Percentiles rank a stretch among this genome's conserved stretches.
Conservation (phyloP, 2,329 filamentous ascomycete species). For the Bipolaris oryzae region DNA sequence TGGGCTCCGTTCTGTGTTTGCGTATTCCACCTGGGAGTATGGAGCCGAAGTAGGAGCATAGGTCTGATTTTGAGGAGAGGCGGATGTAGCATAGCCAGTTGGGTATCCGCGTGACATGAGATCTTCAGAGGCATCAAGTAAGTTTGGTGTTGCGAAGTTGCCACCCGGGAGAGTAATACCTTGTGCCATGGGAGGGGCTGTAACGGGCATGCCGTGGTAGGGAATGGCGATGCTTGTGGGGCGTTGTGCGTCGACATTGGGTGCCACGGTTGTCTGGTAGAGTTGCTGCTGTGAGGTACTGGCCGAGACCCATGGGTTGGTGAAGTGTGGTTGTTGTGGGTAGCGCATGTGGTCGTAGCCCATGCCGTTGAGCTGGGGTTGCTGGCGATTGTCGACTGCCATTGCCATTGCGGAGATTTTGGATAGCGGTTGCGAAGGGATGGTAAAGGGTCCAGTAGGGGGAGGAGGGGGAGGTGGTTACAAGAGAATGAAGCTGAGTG, state of each 20-base stretch:
- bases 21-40: slow-evolving; percentile 80
- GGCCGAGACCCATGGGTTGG: slow-evolving; percentile 81
- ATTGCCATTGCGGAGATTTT: slow-evolving; percentile 73
- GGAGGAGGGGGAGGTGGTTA: slow-evolving; percentile 1
- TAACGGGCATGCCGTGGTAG: slow-evolving; percentile 75
- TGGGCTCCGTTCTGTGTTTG: slow-evolving; percentile 58
- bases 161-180: slow-evolving; percentile 69
- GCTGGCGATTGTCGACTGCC: slow-evolving; percentile 89
- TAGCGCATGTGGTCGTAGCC: slow-evolving; percentile 83
- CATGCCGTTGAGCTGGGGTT: slow-evolving; percentile 67
- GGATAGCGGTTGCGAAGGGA: slow-evolving; percentile 8
- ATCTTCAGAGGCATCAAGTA: slow-evolving; percentile 77
- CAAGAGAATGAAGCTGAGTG: slow-evolving; percentile 35
- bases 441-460: slow-evolving; percentile 12
- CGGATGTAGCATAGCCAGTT: slow-evolving; percentile 71
- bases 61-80: slow-evolving; percentile 70
- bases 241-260: slow-evolving; percentile 59
- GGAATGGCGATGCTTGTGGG: slow-evolving; percentile 70
- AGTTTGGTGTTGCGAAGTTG: slow-evolving; percentile 67
- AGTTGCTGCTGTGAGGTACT: slow-evolving; percentile 62
- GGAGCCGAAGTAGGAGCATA: slow-evolving; percentile 72
- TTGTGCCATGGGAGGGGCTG: slow-evolving; percentile 72
- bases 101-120: slow-evolving; percentile 74
- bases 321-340: slow-evolving; percentile 72
- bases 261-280: slow-evolving; percentile 69